Evolutionary conservation across 148 eudicot species (phyloP), one percentile per base, ranked within the genome.

Genomic region (Rhododendron henanense): DNA sequence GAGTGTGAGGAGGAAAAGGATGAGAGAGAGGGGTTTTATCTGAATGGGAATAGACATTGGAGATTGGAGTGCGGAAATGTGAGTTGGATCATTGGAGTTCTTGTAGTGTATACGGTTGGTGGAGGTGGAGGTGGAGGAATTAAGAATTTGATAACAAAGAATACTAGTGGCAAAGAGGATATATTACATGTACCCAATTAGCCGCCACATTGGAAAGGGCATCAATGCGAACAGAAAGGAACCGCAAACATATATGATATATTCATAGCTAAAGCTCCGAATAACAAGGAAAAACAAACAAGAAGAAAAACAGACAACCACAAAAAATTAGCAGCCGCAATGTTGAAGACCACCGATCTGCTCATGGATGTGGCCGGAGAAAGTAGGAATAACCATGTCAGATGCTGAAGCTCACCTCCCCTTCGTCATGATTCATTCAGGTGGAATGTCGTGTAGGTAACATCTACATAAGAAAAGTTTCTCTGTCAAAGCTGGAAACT

Each of bases 1-100:
- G 67, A 84, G 15, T 4, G 86, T 35, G 71, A 88, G 50, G 33
- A 90, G 79, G 85, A 91, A 37, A 80, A 91, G 48, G 73, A 47
- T 6, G 44, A 25, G 19, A 10, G 74, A 81, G 78, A 84, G 45
- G 50, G 77, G 10, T 3, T 19, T 53, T 53, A 0, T 71, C 47
- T 10, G 21, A 50, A 23, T 15, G 44, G 1, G 67, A 65, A 23
- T 39, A 55, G 18, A 71, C 86, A 81, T 81, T 87, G 85, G 19
- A 39, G 82, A 76, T 18, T 84, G 23, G 77, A 44, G 73, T 10
- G 6, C 10, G 10, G 59, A 67, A 15, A 37, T 16, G 25, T n/a
- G 85, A 65, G 84, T 71, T 48, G 2, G 47, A 73, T 10, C 9
- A 33, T 18, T 50, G 65, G 63, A 33, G 57, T 79, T 16, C 15